Base-by-base conservation (phyloP, 805 yeast genomes). In the Lachancea cidri region DNA sequence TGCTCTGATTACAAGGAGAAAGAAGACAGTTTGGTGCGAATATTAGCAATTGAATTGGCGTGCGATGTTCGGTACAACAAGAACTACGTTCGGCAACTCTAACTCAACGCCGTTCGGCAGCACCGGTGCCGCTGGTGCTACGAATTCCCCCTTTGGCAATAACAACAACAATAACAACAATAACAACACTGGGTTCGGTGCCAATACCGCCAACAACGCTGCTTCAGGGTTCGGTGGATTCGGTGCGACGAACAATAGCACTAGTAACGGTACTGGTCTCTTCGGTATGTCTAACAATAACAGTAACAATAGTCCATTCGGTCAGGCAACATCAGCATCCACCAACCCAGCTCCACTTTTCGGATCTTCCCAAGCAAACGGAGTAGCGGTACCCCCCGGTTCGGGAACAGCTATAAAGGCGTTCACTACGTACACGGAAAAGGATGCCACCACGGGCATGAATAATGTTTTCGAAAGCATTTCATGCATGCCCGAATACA, bases 401-500 rank as follows among this genome's bases (percentile, higher is more conserved):
- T 73, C 78, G 48, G 95, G 96, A 25, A 82, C 96, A 4, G 76
- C 81, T 0, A 64, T 72, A 6, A 78, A 73, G 51, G 91, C 95
- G 1, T 89, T 80, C 58, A 70, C 77, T 38, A 74, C 88, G 6
- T 72, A 64, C 49, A 70, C 72, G 27, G 97, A 91, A 60, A 84
- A 83, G 54, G 97, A 89, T 55, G 58, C 65, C 27, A 60, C 71
- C 3, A 68, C 79, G 9, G 74, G 78, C 24, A 74, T 76, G 5
- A 67, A 71, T 16, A 80, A 78, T 41, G 65, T 71, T 37, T 89
- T 71, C 65, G 86, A 91, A 62, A 79, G 79, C 52, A 83, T 93
- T 46, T 70, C 85, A 8, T 76, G 86, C 34, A 89, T 93, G 97
- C 95, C 95, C 4, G 95, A 87, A 62, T 93, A 91, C 59, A 74